A percentile compares a stretch with the other conserved stretches of the same genome.
Evolutionary conservation across 73 alveolate genomes (phyloP).

Genomic region (Paraurostyla sp.): DNA sequence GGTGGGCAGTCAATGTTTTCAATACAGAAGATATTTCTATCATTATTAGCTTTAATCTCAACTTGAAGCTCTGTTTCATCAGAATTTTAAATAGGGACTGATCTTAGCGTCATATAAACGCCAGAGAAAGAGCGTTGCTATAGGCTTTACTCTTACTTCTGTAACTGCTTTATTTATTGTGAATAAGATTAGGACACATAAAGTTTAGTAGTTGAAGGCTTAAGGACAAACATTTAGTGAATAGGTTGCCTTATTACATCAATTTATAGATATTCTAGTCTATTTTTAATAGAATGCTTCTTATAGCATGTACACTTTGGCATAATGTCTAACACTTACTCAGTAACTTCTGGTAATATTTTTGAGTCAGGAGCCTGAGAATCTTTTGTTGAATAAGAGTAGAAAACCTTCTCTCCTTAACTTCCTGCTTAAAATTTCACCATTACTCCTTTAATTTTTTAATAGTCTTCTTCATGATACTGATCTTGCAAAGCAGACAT

Average conservation of each 20-base stretch:
- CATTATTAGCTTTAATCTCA: constrained; percentile 9
- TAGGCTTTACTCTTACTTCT: background rate
- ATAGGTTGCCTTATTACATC: constrained; percentile 22
- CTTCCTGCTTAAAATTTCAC: background rate
- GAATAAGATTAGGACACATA: background rate
- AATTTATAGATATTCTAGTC: background rate
- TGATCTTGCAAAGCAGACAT: background rate
- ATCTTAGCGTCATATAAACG: background rate
- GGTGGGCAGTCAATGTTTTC: constrained; percentile 42
- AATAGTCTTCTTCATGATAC: constrained; percentile 1
- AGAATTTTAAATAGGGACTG: background rate
- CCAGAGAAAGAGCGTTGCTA: background rate
- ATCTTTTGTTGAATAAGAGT: background rate
- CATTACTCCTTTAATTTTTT: background rate
- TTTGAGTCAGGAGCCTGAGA: background rate
- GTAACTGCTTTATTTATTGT: background rate
- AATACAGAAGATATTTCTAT: constrained; percentile 16
- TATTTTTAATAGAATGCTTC: background rate
- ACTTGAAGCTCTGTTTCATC: background rate
- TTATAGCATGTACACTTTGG: background rate
- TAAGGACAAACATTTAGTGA: background rate
- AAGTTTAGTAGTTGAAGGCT: background rate
- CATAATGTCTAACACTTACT: background rate
- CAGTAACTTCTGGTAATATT: background rate
- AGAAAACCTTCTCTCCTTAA: constrained; percentile 16